Evolutionary conservation across 2,329 filamentous ascomycete species (phyloP).

Genomic region (Furcasterigmium sp.): DNA sequence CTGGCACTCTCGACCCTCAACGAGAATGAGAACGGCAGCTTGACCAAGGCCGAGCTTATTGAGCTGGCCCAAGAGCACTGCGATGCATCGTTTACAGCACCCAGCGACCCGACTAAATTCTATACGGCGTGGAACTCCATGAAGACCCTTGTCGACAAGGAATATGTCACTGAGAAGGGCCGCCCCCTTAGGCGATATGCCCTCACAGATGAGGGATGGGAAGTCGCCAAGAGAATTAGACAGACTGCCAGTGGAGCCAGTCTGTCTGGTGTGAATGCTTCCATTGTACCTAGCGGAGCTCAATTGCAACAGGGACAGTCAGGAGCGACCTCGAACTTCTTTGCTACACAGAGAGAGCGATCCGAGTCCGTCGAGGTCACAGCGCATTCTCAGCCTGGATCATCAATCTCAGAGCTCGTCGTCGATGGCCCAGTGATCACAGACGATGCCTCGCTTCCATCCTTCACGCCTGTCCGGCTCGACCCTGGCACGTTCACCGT

Average conservation of each 20-base stretch:
- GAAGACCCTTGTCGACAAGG: constrained; percentile 68
- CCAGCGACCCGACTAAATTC: constrained; percentile 61
- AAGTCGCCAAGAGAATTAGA: constrained; percentile 62
- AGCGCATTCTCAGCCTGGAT: constrained; percentile 15
- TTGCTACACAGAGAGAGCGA: background rate
- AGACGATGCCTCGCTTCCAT: constrained; percentile 28
- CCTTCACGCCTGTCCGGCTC: constrained; percentile 55
- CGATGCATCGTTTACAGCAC: constrained; percentile 67
- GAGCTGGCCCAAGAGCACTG: constrained; percentile 66
- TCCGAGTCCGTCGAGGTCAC: constrained; percentile 4
- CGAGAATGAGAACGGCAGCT: constrained; percentile 46
- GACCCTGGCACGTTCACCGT: constrained; percentile 64
- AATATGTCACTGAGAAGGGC: constrained; percentile 67
- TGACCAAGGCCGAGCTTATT: constrained; percentile 66
- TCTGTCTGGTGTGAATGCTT: background rate
- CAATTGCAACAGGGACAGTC: constrained; percentile 4
- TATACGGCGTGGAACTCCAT: constrained; percentile 83
- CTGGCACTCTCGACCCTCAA: constrained; percentile 58
- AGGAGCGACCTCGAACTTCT: background rate
- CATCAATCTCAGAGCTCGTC: constrained; percentile 31
- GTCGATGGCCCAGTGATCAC: constrained; percentile 26
- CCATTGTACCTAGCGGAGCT: constrained; percentile 11
- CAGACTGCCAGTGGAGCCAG: constrained; percentile 31
- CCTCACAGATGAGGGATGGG: constrained; percentile 74
- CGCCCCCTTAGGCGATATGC: constrained; percentile 63